A percentile compares a stretch with the other conserved stretches of the same genome.
Evolutionary conservation across 129 eudicot genomes (phyloP).

Genomic region (carrot (Daucus carota)): DH1_v3.0 NC_030388.2:23754001-23754500

Average conservation of each 20-base stretch:
- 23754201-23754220: not conserved
- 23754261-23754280: not conserved
- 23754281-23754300: not conserved
- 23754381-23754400: no score
- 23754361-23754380: no score
- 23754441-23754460: no score
- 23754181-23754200: not conserved
- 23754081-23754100: conserved; percentile 69
- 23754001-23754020: not conserved
- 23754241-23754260: not conserved
- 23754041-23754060: conserved; percentile 82
- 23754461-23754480: no score
- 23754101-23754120: not conserved
- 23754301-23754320: not conserved
- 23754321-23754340: no score
- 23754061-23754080: conserved; percentile 92
- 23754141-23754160: not conserved
- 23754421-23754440: no score
- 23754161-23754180: not conserved
- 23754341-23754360: no score
- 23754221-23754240: not conserved
- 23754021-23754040: conserved; percentile 44
- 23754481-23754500: no score
- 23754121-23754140: not conserved
- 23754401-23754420: no score